Evolutionary conservation across 306 rosid genomes (phyloP), one percentile per base, ranked within the genome.

Genomic region (Cucumis sativus): DNA sequence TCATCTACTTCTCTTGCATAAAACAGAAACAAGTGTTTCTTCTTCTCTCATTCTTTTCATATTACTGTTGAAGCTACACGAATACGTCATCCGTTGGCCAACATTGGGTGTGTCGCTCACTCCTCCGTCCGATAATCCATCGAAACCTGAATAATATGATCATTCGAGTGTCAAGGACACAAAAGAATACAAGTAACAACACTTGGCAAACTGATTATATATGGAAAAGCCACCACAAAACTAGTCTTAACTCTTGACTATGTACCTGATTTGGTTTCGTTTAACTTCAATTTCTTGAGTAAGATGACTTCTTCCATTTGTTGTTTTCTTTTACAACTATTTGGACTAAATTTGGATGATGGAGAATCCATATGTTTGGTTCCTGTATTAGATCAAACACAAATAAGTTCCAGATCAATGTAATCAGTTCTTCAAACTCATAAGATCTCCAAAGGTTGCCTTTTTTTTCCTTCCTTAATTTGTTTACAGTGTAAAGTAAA

Each of bases 211-310:
- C 65, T 23, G 58, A 23, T 70, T 14, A 14, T 49, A 71, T 7
- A 47, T 71, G 45, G 16, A 72, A 71, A 25, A 28, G 45, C 5
- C 15, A 51, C 59, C 75, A 69, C 13, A 43, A 69, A 20, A 25
- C 43, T 33, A 47, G 54, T 47, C 54, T n/a, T 37, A 10, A 47
- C 17, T 47, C 54, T 41, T 17, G 4, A 23, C 17, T 74, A 76
- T 8, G 37, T 85, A 81, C 94, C 96, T 82, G 88, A 58, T 67
- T 78, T 81, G 16, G 82, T 86, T 41, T 90, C 96, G 41, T 86
- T 82, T 54, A 86, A 87, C 83, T 85, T 94, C 21, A 89, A 83
- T 85, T 86, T 94, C 86, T 94, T 90, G 68, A 86, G 80, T 52
- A 72, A 81, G 77, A 75, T 85, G 56, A 85, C 59, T 79, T 84